Percentiles rank a stretch among this genome's conserved stretches.
Evolutionary conservation across 1,284 basidiomycete species (phyloP).

Genomic region (Trametes versicolor): DNA sequence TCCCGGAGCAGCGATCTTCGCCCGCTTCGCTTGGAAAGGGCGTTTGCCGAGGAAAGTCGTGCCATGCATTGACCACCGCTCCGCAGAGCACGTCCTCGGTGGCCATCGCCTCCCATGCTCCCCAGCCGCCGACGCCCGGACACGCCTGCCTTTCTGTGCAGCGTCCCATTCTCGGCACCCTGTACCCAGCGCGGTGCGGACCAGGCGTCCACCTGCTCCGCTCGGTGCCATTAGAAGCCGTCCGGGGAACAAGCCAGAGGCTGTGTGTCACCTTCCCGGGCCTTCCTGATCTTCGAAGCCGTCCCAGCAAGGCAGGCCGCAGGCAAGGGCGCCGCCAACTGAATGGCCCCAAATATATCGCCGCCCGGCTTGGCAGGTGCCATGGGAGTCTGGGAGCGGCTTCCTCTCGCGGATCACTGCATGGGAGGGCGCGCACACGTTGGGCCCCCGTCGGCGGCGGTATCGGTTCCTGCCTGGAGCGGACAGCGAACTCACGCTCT

Average conservation of each 20-base stretch:
- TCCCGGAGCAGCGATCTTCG: conserved; percentile 15
- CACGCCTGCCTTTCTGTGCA: conserved; percentile 16
- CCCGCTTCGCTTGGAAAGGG: neutral
- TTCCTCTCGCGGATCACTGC: conserved; percentile 35
- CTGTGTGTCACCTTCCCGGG: conserved; percentile 33
- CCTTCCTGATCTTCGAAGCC: conserved; percentile 32
- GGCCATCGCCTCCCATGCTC: conserved; percentile 9
- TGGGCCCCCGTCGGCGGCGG: conserved; percentile 21
- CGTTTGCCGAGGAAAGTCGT: conserved; percentile 2
- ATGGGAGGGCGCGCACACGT: conserved; percentile 25
- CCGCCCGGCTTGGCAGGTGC: conserved; percentile 22
- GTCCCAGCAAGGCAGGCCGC: conserved; percentile 26
- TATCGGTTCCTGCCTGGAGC: conserved; percentile 22
- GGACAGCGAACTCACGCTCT: conserved; percentile 23
- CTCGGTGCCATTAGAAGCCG: conserved; percentile 32
- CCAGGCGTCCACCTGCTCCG: conserved; percentile 26
- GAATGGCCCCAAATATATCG: conserved; percentile 31
- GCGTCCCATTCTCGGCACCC: conserved; percentile 18
- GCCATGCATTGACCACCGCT: neutral
- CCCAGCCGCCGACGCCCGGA: conserved; percentile 17
- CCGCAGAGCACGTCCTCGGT: conserved; percentile 9
- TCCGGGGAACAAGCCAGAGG: conserved; percentile 38
- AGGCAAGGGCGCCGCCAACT: conserved; percentile 33
- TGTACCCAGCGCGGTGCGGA: conserved; percentile 22
- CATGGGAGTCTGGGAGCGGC: conserved; percentile 28